Evolutionary conservation across 73 alveolate genomes (phyloP), one percentile per base, ranked within the genome.

Genomic region (Stentor roeselii): DNA sequence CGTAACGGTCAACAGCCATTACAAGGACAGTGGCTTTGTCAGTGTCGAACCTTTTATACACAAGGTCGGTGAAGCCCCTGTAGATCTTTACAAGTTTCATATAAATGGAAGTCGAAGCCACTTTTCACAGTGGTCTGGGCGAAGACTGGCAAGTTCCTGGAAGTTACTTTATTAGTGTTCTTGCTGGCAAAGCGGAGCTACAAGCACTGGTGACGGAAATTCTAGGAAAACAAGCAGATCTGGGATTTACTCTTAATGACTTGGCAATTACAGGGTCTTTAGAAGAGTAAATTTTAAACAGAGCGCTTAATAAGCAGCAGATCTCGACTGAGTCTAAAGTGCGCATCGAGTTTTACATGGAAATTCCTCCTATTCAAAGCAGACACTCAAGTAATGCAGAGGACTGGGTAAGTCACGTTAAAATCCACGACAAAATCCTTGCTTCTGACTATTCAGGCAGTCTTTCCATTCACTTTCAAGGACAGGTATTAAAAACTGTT

Each of bases 101-200:
- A n/a, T n/a, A n/a, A n/a, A 50, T 50, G 67, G 67, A 50, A 50
- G 67, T 50, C 67, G 67, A 50, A 21, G 67, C 21, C 67, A 50
- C 67, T 11, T 50, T 50, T 21, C 6, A 50, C 6, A 50, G 67
- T 21, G 67, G 67, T 50, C 67, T 50, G 21, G 67, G 67, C 67
- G 30, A 50, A 50, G 67, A 50, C 6, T 50, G 67, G 67, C 6
- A 6, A 50, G 67, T 50, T 6, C 30, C 6, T 21, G 67, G 67
- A 50, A 50, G 67, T 50, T 50, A 50, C 67, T 50, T 21, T 11
- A 50, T 50, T 50, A 50, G 67, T 21, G 21, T 21, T 11, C 30
- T 11, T 50, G 21, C 67, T 50, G 21, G 21, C 6, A 50, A 21
- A 50, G 67, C 6, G 21, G 67, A 50, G 30, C 67, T 50, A 6